A percentile compares a stretch with the other conserved stretches of the same genome.
These are phyloP conservation scores for Yamadazyma friedrichii DNA, from an alignment of 1,139 yeast genomes.

Conservation along the genomic window DNA sequence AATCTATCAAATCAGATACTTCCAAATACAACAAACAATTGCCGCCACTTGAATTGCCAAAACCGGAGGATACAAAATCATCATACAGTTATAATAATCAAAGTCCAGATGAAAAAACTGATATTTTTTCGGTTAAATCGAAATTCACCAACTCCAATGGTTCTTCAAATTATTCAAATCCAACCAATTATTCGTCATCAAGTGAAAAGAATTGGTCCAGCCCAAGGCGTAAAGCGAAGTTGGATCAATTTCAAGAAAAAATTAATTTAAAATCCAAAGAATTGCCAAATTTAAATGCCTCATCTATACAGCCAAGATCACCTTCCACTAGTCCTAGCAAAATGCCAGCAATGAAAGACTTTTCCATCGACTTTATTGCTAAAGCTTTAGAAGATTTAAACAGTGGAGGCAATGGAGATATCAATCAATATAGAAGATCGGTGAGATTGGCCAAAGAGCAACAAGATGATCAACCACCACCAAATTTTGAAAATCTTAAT, in stretches of 20 bases:
- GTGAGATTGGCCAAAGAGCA: slow-evolving; percentile 28
- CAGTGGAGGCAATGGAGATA: slow-evolving; percentile 62
- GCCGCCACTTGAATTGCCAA: slow-evolving; percentile 11
- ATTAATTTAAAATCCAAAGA: slow-evolving; percentile 39
- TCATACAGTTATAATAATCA: slow-evolving; percentile 21
- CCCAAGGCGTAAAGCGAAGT: slow-evolving; percentile 43
- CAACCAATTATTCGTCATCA: slow-evolving; percentile 39
- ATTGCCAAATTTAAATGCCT: slow-evolving; percentile 21
- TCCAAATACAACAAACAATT: slow-evolving; percentile 1
- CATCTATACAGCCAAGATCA: slow-evolving; percentile 1
- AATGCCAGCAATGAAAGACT: slow-evolving; percentile 44
- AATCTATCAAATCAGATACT: background rate
- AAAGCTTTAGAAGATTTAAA: slow-evolving; percentile 66
- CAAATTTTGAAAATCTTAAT: slow-evolving; percentile 6
- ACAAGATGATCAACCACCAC: slow-evolving; percentile 7
- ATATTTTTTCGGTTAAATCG: slow-evolving; percentile 29
- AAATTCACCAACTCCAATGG: slow-evolving; percentile 27
- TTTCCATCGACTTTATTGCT: slow-evolving; percentile 50
- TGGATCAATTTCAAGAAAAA: slow-evolving; percentile 39
- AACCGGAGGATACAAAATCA: slow-evolving; percentile 20
- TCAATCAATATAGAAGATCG: slow-evolving; percentile 41
- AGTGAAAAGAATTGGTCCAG: slow-evolving; percentile 53
- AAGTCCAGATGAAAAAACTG: slow-evolving; percentile 32
- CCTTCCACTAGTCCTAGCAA: slow-evolving; percentile 10
- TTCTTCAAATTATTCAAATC: slow-evolving; percentile 48